Evolutionary conservation across 1,284 basidiomycete genomes (phyloP), one percentile per base, ranked within the genome.

Genomic region (Neolentinus lepideus): DNA sequence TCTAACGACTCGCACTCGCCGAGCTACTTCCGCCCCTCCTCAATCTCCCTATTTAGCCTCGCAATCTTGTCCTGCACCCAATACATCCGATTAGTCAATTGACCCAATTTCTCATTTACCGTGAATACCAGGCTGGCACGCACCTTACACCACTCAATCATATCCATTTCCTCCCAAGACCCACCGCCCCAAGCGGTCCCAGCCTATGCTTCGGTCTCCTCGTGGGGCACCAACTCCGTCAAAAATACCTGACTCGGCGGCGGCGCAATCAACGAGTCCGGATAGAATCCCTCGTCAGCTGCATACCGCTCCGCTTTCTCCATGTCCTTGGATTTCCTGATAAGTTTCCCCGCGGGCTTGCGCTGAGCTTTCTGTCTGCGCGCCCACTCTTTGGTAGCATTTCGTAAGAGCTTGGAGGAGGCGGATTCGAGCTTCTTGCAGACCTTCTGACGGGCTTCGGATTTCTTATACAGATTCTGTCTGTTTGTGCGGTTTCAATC

Each of bases 101-200:
- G n/a, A n/a, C n/a, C n/a, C n/a, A n/a, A n/a, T n/a, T n/a, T n/a
- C n/a, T 43, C 38, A n/a, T 43, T 4, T 21, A 43, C 38, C 12
- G n/a, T 16, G 24, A 51, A 52, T 33, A 51, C 50, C 14, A 8
- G 31, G 26, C 26, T 27, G 19, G n/a, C 24, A 57, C 66, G 27
- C 27, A 77, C 77, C 64, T 71, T 78, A 63, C 82, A 84, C 83
- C 84, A 89, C 12, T 86, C 77, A 59, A 92, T 84, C 2, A 82
- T 79, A 68, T 93, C 89, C 10, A 88, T 83, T 91, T 90, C 45
- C 76, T 62, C 35, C 52, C 52, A 43, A 54, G 21, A 10, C 89
- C 89, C 33, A 83, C 69, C 46, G 87, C 64, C 56, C 81, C 83
- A 59, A 85, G 62, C 56, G 75, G 62, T 57, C 84, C 77, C 60